Conservation (phyloP, 2,329 filamentous ascomycete genomes). For the Leptosphaerulina australis region DNA sequence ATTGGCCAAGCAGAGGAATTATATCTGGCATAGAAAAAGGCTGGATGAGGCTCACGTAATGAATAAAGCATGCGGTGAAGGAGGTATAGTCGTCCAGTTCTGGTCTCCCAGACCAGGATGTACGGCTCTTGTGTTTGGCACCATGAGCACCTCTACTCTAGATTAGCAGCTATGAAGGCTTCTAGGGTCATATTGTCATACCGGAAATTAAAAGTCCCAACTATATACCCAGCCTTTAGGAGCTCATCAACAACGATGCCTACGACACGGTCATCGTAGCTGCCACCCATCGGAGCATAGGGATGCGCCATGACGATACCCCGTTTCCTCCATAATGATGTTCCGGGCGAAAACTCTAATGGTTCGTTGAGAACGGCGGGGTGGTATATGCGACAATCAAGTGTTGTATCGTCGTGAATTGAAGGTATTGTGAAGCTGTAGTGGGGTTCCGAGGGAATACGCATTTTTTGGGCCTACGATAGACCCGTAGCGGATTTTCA, state of each 20-base stretch:
- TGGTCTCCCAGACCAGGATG: slow-evolving; percentile 83
- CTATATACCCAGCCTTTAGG: slow-evolving; percentile 72
- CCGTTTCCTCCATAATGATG: slow-evolving; percentile 46
- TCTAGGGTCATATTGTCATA: slow-evolving; percentile 47
- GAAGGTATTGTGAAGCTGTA: slow-evolving; percentile 80
- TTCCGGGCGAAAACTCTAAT: neutral
- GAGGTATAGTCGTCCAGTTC: slow-evolving; percentile 84
- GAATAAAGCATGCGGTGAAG: slow-evolving; percentile 77
- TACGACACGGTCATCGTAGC: slow-evolving; percentile 81
- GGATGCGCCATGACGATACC: slow-evolving; percentile 82
- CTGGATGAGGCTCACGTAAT: slow-evolving; percentile 69
- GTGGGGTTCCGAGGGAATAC: slow-evolving; percentile 38
- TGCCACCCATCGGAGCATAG: slow-evolving; percentile 85
- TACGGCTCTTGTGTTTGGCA: slow-evolving; percentile 69
- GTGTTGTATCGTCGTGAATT: slow-evolving; percentile 73
- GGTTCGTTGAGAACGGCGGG: slow-evolving; percentile 33
- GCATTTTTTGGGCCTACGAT: slow-evolving; percentile 33
- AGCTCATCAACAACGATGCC: slow-evolving; percentile 67
- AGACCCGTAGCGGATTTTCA: slow-evolving; percentile 31
- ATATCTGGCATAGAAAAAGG: slow-evolving; percentile 28
- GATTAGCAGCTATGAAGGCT: slow-evolving; percentile 2
- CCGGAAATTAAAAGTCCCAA: slow-evolving; percentile 93
- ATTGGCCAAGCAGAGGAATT: slow-evolving; percentile 24
- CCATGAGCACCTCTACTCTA: slow-evolving; percentile 72
- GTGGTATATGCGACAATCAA: slow-evolving; percentile 86